phyloP scores from a whole-genome alignment of 176 grass and related monocot genomes.

The Raddia distichophylla region DNA sequence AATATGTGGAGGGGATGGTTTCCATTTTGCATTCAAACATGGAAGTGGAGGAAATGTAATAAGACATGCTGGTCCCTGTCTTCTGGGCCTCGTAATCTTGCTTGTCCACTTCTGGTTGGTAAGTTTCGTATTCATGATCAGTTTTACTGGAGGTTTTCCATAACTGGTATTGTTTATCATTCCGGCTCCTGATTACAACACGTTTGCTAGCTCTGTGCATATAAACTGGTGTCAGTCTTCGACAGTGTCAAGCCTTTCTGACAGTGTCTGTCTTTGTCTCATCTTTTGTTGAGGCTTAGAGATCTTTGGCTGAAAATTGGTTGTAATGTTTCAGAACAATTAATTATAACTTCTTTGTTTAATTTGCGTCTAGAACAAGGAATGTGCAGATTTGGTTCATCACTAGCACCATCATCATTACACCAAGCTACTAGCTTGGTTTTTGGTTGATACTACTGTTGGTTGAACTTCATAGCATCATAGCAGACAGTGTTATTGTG shows the following conservation, averaged over 20 bases:
- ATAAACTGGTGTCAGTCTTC: not conserved
- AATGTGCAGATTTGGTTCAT: not conserved
- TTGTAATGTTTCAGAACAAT: slow-evolving; percentile 2
- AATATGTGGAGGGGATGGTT: not conserved
- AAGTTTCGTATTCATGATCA: not conserved
- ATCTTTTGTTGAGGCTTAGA: not conserved
- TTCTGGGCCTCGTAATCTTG: not conserved
- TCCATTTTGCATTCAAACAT: not conserved
- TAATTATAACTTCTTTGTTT: not conserved
- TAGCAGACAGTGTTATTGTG: not conserved
- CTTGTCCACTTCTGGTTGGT: not conserved
- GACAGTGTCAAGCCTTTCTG: not conserved
- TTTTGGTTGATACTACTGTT: slow-evolving; percentile 12
- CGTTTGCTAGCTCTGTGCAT: not conserved
- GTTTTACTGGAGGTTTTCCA: not conserved
- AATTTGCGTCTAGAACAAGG: not conserved
- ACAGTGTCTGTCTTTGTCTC: not conserved
- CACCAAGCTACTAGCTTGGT: no score
- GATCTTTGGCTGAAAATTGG: not conserved
- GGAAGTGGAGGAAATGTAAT: not conserved
- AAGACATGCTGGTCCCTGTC: not conserved
- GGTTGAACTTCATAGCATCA: not conserved
- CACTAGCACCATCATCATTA: no score
- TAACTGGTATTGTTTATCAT: not conserved
- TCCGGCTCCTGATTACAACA: not conserved